Evolutionary conservation across 352 stramenopile species (phyloP).

Genomic region (Pythium rishiriense): DNA sequence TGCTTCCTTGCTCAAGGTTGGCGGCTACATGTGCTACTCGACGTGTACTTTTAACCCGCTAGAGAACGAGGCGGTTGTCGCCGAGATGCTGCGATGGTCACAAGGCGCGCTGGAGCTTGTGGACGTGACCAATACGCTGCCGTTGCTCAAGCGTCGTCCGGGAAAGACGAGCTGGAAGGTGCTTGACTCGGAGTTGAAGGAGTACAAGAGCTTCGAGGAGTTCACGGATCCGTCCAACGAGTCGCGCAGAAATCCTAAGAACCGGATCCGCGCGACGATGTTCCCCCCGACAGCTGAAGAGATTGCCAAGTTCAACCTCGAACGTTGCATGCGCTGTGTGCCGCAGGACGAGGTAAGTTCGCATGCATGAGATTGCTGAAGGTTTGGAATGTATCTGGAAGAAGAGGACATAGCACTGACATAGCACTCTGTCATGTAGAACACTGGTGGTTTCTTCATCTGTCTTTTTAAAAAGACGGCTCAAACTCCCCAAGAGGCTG

Average conservation of each 20-base stretch:
- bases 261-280: slow-evolving; percentile 83
- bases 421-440: slow-evolving; percentile 35
- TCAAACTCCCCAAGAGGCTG: slow-evolving; percentile 40
- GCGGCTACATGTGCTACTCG: slow-evolving; percentile 95
- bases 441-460: slow-evolving; percentile 99
- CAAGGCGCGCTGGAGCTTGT: slow-evolving; percentile 91
- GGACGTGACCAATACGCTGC: slow-evolving; percentile 79
- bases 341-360: slow-evolving; percentile 93
- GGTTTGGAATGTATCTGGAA: no score
- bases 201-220: slow-evolving; percentile 78
- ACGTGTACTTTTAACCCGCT: slow-evolving; percentile 99
- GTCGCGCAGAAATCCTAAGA: slow-evolving; percentile 76
- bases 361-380: no score
- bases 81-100: slow-evolving; percentile 91
- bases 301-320: slow-evolving; percentile 73
- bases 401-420: no score
- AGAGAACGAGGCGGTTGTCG: slow-evolving; percentile 99
- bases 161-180: slow-evolving; percentile 95
- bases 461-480: slow-evolving; percentile 94
- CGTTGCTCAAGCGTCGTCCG: slow-evolving; percentile 80
- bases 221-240: slow-evolving; percentile 55
- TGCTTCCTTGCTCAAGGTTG: slow-evolving; percentile 90
- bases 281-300: slow-evolving; percentile 89
- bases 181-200: slow-evolving; percentile 79
- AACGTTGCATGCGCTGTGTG: slow-evolving; percentile 96